phyloP scores from a whole-genome alignment of 169 alveolate species.

The Cryptosporidium muris region DNA sequence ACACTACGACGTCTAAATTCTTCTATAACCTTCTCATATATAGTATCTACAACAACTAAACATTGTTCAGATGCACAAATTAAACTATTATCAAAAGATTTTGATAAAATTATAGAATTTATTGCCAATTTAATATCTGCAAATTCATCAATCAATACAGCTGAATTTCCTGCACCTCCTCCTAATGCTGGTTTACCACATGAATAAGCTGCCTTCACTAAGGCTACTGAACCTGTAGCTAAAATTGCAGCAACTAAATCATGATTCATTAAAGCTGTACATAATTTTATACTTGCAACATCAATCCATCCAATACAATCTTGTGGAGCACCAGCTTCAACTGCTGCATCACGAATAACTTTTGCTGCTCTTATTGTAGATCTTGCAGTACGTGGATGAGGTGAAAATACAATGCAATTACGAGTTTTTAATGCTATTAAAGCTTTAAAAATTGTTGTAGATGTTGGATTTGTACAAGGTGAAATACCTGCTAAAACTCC shows the following conservation, averaged over 20 bases:
- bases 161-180: slow-evolving; percentile 76
- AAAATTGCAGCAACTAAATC: slow-evolving; percentile 32
- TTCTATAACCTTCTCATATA: slow-evolving; percentile 58
- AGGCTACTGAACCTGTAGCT: slow-evolving; percentile 73
- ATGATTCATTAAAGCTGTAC: slow-evolving; percentile 71
- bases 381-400: slow-evolving; percentile 74
- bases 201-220: slow-evolving; percentile 75
- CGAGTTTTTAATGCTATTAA: slow-evolving; percentile 71
- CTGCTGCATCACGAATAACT: slow-evolving; percentile 72
- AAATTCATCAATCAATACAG: slow-evolving; percentile 73
- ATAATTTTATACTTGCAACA: slow-evolving; percentile 65
- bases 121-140: slow-evolving; percentile 72
- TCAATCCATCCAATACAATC: slow-evolving; percentile 71
- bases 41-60: slow-evolving; percentile 50
- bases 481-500: slow-evolving; percentile 74
- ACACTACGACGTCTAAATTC: slow-evolving; percentile 69
- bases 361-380: slow-evolving; percentile 70
- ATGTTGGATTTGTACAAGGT: slow-evolving; percentile 75
- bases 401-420: slow-evolving; percentile 73
- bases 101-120: slow-evolving; percentile 66
- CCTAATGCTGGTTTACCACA: slow-evolving; percentile 76
- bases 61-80: slow-evolving; percentile 75
- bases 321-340: slow-evolving; percentile 76
- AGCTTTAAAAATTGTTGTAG: slow-evolving; percentile 74
- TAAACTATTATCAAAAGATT: slow-evolving; percentile 73